Evolutionary conservation across 202 grass and related monocot genomes (phyloP), one percentile per base, ranked within the genome.

Genomic region (Saccharum hybrid): DNA sequence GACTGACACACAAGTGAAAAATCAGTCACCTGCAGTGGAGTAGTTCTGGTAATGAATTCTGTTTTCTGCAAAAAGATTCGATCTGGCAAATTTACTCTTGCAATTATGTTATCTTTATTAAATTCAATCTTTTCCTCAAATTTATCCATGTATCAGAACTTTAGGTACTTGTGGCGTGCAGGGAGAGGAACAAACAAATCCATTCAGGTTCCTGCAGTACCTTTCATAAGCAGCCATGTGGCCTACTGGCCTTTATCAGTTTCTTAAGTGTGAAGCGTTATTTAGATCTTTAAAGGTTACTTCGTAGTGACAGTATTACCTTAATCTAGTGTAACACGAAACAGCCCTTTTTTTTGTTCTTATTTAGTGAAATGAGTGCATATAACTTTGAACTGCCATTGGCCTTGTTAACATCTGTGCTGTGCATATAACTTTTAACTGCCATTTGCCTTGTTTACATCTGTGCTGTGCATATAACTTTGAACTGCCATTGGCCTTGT

Each of bases 121-220:
- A 7, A 52, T 10, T 39, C 15, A 64, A 21, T 54, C 21, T 26
- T 80, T 62, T 79, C 68, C 38, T 68, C 14, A 22, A 59, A 60
- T 52, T 37, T 64, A 61, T 83, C 14, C 71, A 67, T 52, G 6
- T 51, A 30, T 68, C 14, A 23, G n/a, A 42, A 42, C 67, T 31
- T 77, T 66, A 54, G 45, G 46, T 79, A 38, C 60, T 79, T 59
- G 9, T 83, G 75, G 60, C 38, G n/a, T 68, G 48, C 74, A 62
- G 28, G 49, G 11, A 51, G 26, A 62, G 28, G 30, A 73, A 80
- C 16, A 39, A 54, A 72, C 26, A 33, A 9, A 13, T 62, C 0
- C 9, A 39, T 70, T 81, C 6, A 0, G 23, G 5, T 68, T 88
- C 68, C 16, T 49, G 18, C 68, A 57, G 54, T 57, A 57, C 63